Evolutionary conservation across 768 basidiomycete species (phyloP).

Genomic region (Hypsizygus marmoreus): DNA sequence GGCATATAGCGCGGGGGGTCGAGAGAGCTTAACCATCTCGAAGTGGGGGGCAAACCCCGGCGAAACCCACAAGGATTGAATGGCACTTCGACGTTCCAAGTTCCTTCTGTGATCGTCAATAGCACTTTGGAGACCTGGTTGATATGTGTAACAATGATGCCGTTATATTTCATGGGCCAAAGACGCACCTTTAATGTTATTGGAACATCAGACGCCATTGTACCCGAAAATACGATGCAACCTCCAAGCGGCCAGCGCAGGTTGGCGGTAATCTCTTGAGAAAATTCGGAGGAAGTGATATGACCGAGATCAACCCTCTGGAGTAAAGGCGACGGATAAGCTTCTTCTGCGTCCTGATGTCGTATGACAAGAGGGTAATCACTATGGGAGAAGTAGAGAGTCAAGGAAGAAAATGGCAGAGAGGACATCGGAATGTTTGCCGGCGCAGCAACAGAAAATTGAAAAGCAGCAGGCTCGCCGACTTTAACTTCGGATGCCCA

Average conservation of each 20-base stretch:
- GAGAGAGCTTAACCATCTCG: conserved; percentile 61
- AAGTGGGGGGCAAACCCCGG: conserved; percentile 30
- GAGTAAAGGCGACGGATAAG: conserved; percentile 26
- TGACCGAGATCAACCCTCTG: conserved; percentile 50
- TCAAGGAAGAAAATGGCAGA: conserved; percentile 62
- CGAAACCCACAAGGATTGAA: conserved; percentile 44
- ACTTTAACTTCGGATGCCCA: conserved; percentile 68
- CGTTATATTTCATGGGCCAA: background rate
- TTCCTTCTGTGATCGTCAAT: conserved; percentile 55
- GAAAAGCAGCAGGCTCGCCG: conserved; percentile 68
- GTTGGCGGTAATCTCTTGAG: conserved; percentile 34
- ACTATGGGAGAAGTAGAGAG: conserved; percentile 56
- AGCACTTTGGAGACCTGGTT: conserved; percentile 48
- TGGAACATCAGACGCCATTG: conserved; percentile 51
- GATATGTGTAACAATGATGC: conserved; percentile 18
- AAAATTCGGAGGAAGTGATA: conserved; percentile 23
- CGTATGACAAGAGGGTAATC: conserved; percentile 52
- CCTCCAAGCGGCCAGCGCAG: conserved; percentile 62
- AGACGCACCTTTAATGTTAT: conserved; percentile 53
- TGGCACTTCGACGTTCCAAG: conserved; percentile 70
- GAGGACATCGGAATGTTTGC: conserved; percentile 46
- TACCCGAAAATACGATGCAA: conserved; percentile 62
- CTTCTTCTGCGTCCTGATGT: conserved; percentile 33
- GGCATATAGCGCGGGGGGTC: conserved; percentile 56
- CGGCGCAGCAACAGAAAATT: conserved; percentile 65